These are phyloP conservation scores for Epichloe sylvatica DNA, from an alignment of 2,329 filamentous ascomycete species.

Conservation along the genomic window DNA sequence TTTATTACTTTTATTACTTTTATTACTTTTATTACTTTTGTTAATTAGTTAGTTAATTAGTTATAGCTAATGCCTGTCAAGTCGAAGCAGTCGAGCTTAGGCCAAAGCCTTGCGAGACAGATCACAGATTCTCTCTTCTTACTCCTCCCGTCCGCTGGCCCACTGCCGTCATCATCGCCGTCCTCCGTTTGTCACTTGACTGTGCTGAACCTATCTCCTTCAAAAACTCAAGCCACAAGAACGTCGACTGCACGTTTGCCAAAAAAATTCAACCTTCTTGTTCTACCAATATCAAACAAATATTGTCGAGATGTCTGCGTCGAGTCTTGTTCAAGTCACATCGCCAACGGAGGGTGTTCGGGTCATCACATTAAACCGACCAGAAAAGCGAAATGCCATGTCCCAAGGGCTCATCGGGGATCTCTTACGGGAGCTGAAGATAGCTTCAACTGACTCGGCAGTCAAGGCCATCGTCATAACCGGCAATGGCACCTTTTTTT, in stretches of 20 bases:
- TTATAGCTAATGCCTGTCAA: too few species aligned
- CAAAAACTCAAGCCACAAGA: background rate
- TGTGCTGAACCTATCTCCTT: background rate
- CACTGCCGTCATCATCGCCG: background rate
- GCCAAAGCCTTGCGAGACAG: background rate
- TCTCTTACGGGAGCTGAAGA: slow-evolving; percentile 20
- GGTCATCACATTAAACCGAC: slow-evolving; percentile 38
- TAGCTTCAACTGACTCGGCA: slow-evolving; percentile 8
- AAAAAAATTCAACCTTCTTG: background rate
- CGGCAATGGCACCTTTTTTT: slow-evolving; percentile 17
- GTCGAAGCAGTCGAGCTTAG: too few species aligned
- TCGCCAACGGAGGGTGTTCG: slow-evolving; percentile 24
- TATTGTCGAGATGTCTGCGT: slow-evolving; percentile 6
- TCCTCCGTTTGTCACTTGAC: background rate
- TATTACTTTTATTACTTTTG: too few species aligned
- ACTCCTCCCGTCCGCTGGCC: background rate
- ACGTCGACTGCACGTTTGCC: background rate
- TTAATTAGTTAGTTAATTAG: too few species aligned
- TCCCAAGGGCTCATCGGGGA: slow-evolving; percentile 36
- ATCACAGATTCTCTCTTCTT: background rate
- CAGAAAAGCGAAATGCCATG: slow-evolving; percentile 44
- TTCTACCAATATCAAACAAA: background rate
- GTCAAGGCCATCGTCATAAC: slow-evolving; percentile 25
- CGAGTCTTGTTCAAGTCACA: slow-evolving; percentile 9
- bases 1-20: too few species aligned